Percentiles rank a stretch among this genome's conserved stretches.
These are phyloP conservation scores for Penicillium olsonii DNA, from an alignment of 2,329 filamentous ascomycete genomes.

Conservation along the genomic window DNA sequence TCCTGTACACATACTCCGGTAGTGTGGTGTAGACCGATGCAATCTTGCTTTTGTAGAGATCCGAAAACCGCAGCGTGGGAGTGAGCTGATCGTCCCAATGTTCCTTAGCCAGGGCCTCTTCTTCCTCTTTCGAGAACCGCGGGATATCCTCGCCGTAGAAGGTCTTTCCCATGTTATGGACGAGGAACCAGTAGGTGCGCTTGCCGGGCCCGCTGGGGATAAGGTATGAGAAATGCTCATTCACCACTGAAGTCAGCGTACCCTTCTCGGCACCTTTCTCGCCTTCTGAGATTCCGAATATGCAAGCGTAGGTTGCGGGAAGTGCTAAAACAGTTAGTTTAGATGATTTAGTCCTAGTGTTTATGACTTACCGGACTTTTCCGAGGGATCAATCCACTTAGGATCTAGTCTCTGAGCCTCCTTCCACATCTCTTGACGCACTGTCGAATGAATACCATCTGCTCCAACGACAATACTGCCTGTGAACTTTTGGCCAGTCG, in stretches of 20 bases:
- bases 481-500: constrained; percentile 7
- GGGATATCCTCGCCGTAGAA: constrained; percentile 23
- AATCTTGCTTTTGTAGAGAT: constrained; percentile 21
- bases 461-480: constrained; percentile 44
- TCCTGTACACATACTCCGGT: constrained; percentile 23
- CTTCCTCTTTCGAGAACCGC: constrained; percentile 23
- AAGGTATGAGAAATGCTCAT: constrained; percentile 23
- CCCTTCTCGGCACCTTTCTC: constrained; percentile 15
- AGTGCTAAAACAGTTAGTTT: constrained; percentile 12
- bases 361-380: constrained; percentile 9
- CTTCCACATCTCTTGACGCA: constrained; percentile 36
- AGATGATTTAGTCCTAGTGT: too few species aligned
- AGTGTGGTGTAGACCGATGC: constrained; percentile 14
- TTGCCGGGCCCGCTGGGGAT: constrained; percentile 19
- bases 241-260: constrained; percentile 13
- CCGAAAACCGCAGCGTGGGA: constrained; percentile 20
- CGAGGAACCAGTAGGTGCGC: constrained; percentile 27
- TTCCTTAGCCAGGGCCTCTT: constrained; percentile 14
- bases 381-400: constrained; percentile 18
- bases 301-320: constrained; percentile 27
- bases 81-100: constrained; percentile 20
- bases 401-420: constrained; percentile 16
- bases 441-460: constrained; percentile 45
- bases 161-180: constrained; percentile 19
- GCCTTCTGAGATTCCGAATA: constrained; percentile 28